phyloP scores from a whole-genome alignment of 1,284 basidiomycete species.

The Apiotrichum montevideense region DNA sequence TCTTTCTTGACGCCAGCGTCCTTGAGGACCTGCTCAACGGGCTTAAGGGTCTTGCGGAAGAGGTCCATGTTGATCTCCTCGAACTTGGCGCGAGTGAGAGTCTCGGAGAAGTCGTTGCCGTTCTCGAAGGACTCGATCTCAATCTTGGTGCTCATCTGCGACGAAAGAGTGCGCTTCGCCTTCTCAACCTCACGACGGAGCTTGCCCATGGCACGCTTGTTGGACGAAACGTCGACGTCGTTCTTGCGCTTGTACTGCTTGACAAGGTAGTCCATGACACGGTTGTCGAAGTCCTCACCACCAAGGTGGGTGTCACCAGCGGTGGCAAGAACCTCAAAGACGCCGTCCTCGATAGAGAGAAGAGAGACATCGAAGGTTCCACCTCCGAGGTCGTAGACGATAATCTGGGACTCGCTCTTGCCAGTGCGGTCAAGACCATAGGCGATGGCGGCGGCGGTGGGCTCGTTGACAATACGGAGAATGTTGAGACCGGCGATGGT shows the following conservation, averaged over 20 bases:
- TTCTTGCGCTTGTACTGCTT: constrained; percentile 96
- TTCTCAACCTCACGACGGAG: constrained; percentile 98
- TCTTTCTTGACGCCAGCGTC: constrained; percentile 98
- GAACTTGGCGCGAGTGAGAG: constrained; percentile 91
- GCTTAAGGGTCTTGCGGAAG: constrained; percentile 99
- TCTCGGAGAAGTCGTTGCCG: constrained; percentile 55
- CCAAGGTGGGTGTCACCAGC: constrained; percentile 98
- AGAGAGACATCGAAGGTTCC: constrained; percentile 99
- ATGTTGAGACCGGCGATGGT: constrained; percentile 95
- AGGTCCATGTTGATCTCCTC: constrained; percentile 98
- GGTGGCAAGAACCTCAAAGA: constrained; percentile 98
- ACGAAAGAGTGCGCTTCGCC: constrained; percentile 93
- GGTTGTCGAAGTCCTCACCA: constrained; percentile 99
- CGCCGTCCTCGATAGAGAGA: constrained; percentile 94
- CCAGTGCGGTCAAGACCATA: constrained; percentile 70
- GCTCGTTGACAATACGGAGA: constrained; percentile 97
- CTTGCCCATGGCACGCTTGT: constrained; percentile 89
- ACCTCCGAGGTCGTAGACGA: constrained; percentile 97
- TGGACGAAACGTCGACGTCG: constrained; percentile 75
- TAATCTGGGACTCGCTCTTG: constrained; percentile 71
- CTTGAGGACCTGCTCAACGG: constrained; percentile 97
- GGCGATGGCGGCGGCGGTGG: constrained; percentile 94
- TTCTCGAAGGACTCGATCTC: constrained; percentile 82
- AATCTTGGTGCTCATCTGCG: constrained; percentile 64
- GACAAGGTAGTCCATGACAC: constrained; percentile 94